Conservation (phyloP, 257 asterid genomes). For the Nicotiana sylvestris region DNA sequence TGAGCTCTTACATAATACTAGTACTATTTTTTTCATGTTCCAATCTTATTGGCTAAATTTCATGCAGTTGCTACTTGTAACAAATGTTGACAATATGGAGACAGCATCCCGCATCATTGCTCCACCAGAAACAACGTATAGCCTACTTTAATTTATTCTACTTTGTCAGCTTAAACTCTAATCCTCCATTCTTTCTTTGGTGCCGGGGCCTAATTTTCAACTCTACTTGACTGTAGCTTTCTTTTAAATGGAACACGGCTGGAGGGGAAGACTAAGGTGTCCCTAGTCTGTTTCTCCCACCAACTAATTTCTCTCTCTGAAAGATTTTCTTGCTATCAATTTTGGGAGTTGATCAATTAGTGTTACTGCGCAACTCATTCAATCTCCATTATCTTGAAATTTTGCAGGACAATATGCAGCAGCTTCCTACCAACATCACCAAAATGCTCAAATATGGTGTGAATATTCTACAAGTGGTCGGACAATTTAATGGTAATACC, state of each 20-base stretch:
- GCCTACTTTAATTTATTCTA: background rate
- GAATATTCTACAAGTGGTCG: too few species aligned
- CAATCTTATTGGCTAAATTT: background rate
- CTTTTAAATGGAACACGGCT: constrained; percentile 12
- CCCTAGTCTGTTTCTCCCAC: background rate
- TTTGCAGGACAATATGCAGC: background rate
- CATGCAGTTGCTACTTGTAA: constrained; percentile 11
- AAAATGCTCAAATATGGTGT: too few species aligned
- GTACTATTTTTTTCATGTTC: background rate
- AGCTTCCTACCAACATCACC: too few species aligned
- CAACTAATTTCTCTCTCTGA: background rate
- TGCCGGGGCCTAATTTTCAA: background rate
- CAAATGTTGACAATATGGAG: background rate
- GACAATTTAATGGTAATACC: background rate
- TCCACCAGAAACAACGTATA: constrained; percentile 14
- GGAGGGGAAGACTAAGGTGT: background rate
- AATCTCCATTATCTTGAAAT: background rate
- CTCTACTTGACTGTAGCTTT: background rate
- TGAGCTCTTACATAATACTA: background rate
- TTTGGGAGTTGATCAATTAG: background rate
- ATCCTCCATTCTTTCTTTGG: background rate
- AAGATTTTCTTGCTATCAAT: background rate
- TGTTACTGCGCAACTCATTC: background rate
- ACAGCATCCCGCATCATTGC: constrained; percentile 8
- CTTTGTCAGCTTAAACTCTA: background rate